Conservation (phyloP, 257 asterid species). For the Primulina tabacum region DNA sequence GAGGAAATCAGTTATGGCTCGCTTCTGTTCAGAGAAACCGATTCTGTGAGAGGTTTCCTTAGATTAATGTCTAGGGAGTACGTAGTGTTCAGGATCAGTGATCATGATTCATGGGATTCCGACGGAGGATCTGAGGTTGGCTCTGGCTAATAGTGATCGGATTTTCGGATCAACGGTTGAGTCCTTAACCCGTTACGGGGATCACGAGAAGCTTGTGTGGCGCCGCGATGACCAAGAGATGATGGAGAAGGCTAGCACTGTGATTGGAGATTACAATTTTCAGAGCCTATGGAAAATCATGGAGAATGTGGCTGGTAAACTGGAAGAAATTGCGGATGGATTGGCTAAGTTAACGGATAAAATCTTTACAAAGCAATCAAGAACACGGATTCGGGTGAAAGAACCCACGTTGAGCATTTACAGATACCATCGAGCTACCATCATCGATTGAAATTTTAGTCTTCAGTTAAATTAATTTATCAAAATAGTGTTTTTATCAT, state of each 20-base stretch:
- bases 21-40: slow-evolving; percentile 25
- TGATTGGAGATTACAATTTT: slow-evolving; percentile 38
- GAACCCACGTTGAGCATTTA: slow-evolving; percentile 16
- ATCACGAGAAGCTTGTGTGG: slow-evolving; percentile 51
- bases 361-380: slow-evolving; percentile 15
- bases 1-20: slow-evolving; percentile 36
- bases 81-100: slow-evolving; percentile 37
- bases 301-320: slow-evolving; percentile 30
- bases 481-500: too few species aligned
- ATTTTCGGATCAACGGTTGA: slow-evolving; percentile 38
- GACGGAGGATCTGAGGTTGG: slow-evolving; percentile 37
- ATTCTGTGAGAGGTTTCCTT: slow-evolving; percentile 29
- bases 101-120: slow-evolving; percentile 40
- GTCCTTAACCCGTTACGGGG: slow-evolving; percentile 33
- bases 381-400: not conserved
- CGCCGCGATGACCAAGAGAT: slow-evolving; percentile 22
- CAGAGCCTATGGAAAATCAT: slow-evolving; percentile 35
- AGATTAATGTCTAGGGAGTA: slow-evolving; percentile 38
- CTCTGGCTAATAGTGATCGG: slow-evolving; percentile 34
- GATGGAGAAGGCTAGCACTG: slow-evolving; percentile 28
- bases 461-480: too few species aligned
- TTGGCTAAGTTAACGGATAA: slow-evolving; percentile 29
- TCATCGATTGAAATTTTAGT: slow-evolving; percentile 21
- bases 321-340: slow-evolving; percentile 41
- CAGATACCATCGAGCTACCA: slow-evolving; percentile 42